Base-by-base conservation (phyloP, 2,329 filamentous ascomycete genomes). In the Pseudocercospora macadamiae region DNA sequence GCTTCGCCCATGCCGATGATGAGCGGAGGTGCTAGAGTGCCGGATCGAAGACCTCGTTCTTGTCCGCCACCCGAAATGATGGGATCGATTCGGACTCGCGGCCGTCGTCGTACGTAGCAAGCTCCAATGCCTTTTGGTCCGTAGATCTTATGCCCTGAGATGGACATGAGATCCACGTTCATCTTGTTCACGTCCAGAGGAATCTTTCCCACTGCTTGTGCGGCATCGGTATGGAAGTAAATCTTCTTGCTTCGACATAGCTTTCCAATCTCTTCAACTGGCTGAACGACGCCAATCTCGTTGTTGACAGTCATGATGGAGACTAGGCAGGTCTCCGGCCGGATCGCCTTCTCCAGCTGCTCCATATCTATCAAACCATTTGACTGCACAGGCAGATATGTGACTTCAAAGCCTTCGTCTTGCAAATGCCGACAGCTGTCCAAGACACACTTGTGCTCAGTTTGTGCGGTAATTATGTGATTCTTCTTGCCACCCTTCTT, bases 271-370 rank as follows among this genome's bases (percentile, higher is more conserved):
- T 96, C 86, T 68, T 91, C 90, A 59, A 99, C 79, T 0, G 95
- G 95, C 76, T 99, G 95, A 59, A 99, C 96, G n/a, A 99, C 95
- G 71, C 95, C 95, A 70, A 99, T 97, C 78, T 99, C 95, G 76
- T 99, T 99, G 82, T 99, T 99, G 71, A 99, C 95, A 0, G 95
- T 88, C 95, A 99, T 99, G 76, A 99, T 90, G 73, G 93, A 97
- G 76, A 97, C 93, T 26, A 99, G 80, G 42, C 86, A 88, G 12
- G 95, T 99, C 61, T 97, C 93, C 0, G 93, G 93, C 61, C 90
- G 86, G 63, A 99, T 96, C 21, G 93, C 91, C 19, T 87, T 89
- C 77, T 96, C 89, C 26, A 99, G 84, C 67, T 95, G 86, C 39
- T 89, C 83, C 80, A 99, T 84, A 66, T 89, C 85, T 69, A 99